Base-by-base conservation (phyloP, 805 yeast species). In the Starmerella cellae region DNA sequence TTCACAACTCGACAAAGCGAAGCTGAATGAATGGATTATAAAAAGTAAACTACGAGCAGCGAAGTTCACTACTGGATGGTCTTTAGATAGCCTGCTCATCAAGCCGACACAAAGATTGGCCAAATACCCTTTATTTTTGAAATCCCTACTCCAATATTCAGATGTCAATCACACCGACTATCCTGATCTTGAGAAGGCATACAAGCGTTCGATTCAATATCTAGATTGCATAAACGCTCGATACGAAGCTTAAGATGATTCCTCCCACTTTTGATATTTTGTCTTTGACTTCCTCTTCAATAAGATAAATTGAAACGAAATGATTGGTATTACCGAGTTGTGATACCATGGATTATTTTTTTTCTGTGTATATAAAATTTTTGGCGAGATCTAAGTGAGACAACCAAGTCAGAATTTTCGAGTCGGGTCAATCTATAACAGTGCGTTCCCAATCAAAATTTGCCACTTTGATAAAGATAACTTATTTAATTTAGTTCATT, bases 91-190 rank as follows among this genome's bases (percentile, higher is more conserved):
- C 4, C 52, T 70, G 27, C 49, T 70, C 18, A 58, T 61, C 37
- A 65, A 63, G 44, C 75, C 75, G 0, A 60, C 70, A 5, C 73
- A 69, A 50, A 53, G 73, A 27, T 46, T 71, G 26, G 52, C 61
- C 27, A 64, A 64, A 46, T 69, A 70, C 38, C 69, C 70, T 0
- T 46, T 66, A 20, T 53, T 66, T 17, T 39, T 66, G 27, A 49
- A 48, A 19, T 48, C 60, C n/a, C 37, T 64, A n/a, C 46, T 61
- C 8, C 53, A 56, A 8, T 41, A 35, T 39, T 60, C 64, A 2
- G 48, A 55, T 1, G 45, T 60, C n/a, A 53, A 59, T 18, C 69
- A 69, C 57, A 69, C 72, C 3, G 75, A 69, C 49, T 77, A 72
- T 54, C 70, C 5, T 3, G 39, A 44, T 13, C 31, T 60, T 5